A percentile compares a stretch with the other conserved stretches of the same genome.
Evolutionary conservation across 2,329 filamentous ascomycete genomes (phyloP).

Genomic region (Botryotinia calthae): DNA sequence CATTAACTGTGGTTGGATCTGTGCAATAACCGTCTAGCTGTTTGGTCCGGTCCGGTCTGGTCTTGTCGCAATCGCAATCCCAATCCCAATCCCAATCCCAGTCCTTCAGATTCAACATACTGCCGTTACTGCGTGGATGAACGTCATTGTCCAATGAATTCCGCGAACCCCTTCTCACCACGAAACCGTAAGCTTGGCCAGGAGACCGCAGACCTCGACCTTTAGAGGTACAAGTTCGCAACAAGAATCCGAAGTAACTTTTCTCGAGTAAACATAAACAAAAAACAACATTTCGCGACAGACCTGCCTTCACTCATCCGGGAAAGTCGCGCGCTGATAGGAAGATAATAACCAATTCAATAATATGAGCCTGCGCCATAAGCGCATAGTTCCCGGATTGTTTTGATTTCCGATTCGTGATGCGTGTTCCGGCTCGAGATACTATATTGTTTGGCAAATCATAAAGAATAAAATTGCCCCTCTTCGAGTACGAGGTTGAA

Average conservation of each 20-base stretch:
- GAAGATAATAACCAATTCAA: conserved; percentile 17
- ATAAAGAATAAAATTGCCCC: conserved; percentile 10
- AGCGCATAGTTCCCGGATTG: conserved; percentile 29
- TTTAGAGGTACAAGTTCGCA: conserved; percentile 6
- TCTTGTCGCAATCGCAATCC: neutral
- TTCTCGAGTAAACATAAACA: conserved; percentile 18
- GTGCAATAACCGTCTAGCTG: neutral
- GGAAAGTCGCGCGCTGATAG: conserved; percentile 27
- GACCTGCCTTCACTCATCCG: conserved; percentile 21
- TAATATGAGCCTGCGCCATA: conserved; percentile 31
- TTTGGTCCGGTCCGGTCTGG: neutral
- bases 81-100: too few species aligned
- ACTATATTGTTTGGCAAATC: conserved; percentile 18
- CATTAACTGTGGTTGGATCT: neutral
- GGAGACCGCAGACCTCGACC: conserved; percentile 25
- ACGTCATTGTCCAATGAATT: conserved; percentile 31
- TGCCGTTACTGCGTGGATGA: conserved; percentile 24
- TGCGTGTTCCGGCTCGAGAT: conserved; percentile 26
- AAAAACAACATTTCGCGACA: conserved; percentile 20
- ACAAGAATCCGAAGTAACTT: neutral
- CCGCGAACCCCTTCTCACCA: conserved; percentile 20
- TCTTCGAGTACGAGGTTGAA: conserved; percentile 16
- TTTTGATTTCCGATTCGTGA: conserved; percentile 30
- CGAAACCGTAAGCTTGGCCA: conserved; percentile 31
- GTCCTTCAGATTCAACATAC: neutral